These are phyloP conservation scores for Aquilaria malaccensis DNA, from an alignment of 345 rosid species.

Conservation along the genomic window DNA sequence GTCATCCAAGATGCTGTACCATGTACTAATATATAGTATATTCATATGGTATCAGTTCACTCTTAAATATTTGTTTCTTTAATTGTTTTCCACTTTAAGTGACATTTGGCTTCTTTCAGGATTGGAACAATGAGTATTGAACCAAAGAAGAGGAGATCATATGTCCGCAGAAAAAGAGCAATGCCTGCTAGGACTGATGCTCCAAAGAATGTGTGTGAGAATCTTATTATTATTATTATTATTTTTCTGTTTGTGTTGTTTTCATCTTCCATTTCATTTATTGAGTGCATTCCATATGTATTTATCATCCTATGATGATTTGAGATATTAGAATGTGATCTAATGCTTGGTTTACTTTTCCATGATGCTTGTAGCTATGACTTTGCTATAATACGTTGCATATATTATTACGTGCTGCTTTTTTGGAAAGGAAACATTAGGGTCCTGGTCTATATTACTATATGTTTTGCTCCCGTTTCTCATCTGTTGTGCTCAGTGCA, in stretches of 20 bases:
- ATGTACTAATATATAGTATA: slow-evolving; percentile 24
- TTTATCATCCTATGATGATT: too few species aligned
- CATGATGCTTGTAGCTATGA: too few species aligned
- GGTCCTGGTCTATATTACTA: too few species aligned
- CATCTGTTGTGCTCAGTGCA: too few species aligned
- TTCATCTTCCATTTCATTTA: not conserved
- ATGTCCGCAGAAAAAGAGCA: slow-evolving; percentile 5
- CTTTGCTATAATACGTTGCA: too few species aligned
- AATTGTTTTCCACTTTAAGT: not conserved
- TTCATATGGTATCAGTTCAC: too few species aligned
- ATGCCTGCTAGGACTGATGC: slow-evolving; percentile 7
- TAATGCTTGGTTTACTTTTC: too few species aligned
- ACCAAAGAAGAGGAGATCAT: slow-evolving; percentile 18
- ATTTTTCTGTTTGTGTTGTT: not conserved
- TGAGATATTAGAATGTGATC: too few species aligned
- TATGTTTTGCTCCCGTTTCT: too few species aligned
- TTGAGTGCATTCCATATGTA: not conserved
- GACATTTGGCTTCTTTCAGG: slow-evolving; percentile 20
- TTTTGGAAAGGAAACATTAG: too few species aligned
- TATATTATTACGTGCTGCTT: too few species aligned
- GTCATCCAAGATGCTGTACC: slow-evolving; percentile 24
- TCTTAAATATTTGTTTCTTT: not conserved
- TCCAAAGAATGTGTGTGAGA: slow-evolving; percentile 25
- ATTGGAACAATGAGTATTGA: slow-evolving; percentile 29
- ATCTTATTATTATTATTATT: not conserved